Conservation (phyloP, 106 monocot species). For the Dendrobium huoshanense region DNA sequence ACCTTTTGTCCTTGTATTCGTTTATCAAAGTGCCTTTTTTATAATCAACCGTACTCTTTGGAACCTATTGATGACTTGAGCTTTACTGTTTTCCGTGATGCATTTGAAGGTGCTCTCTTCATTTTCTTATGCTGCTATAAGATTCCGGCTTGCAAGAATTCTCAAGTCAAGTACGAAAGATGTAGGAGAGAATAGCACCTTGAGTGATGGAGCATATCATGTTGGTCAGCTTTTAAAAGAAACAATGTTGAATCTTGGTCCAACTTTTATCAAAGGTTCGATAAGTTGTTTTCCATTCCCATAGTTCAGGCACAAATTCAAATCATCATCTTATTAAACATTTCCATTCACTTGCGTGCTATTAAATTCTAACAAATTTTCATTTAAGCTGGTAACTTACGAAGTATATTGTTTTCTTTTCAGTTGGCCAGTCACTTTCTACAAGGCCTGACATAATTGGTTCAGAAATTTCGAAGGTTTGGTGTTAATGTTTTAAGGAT, state of each 20-base stretch:
- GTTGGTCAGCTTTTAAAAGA: conserved; percentile 74
- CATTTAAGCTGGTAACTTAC: conserved; percentile 6
- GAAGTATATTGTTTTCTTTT: conserved; percentile 13
- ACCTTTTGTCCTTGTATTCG: background rate
- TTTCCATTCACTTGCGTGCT: background rate
- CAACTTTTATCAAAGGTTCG: conserved; percentile 91
- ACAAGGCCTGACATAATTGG: conserved; percentile 96
- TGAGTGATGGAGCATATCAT: conserved; percentile 32
- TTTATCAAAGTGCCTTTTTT: background rate
- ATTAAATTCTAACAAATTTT: conserved; percentile 5
- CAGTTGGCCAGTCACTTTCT: conserved; percentile 97
- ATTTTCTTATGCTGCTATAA: conserved; percentile 54
- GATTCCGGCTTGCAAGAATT: conserved; percentile 38
- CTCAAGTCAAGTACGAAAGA: conserved; percentile 22
- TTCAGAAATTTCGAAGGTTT: conserved; percentile 73
- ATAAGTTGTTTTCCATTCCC: background rate
- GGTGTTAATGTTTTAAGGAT: conserved; percentile 10
- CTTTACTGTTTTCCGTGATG: conserved; percentile 1
- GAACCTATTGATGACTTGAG: background rate
- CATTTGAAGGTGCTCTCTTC: conserved; percentile 52
- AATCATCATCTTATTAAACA: background rate
- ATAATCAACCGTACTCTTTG: background rate
- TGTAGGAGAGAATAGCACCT: conserved; percentile 6
- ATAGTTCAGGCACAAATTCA: background rate
- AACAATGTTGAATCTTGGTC: conserved; percentile 75